Conservation (phyloP, 2,329 filamentous ascomycete genomes). For the Xylariaceae sp. region DNA sequence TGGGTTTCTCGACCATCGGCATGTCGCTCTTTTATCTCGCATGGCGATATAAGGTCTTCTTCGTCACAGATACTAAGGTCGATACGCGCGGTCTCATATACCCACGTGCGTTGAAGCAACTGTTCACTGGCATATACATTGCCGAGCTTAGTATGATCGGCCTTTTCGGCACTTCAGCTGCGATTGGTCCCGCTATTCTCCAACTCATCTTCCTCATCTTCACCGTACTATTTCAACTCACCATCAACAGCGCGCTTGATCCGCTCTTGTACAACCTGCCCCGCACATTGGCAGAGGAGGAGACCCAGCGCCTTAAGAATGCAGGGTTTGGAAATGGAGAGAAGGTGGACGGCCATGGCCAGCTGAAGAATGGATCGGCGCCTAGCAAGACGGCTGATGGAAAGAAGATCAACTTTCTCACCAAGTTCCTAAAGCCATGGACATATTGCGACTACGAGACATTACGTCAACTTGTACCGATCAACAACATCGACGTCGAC, state of each 20-base stretch:
- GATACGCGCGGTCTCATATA: slow-evolving; percentile 89
- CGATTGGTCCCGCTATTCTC: slow-evolving; percentile 67
- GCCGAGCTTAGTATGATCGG: slow-evolving; percentile 81
- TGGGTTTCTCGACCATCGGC: slow-evolving; percentile 77
- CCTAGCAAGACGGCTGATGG: slow-evolving; percentile 23
- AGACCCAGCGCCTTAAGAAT: slow-evolving; percentile 27
- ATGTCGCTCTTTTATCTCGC: slow-evolving; percentile 81
- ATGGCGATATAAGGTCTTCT: slow-evolving; percentile 88
- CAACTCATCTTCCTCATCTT: slow-evolving; percentile 77
- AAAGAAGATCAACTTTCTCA: slow-evolving; percentile 57
- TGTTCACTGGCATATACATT: slow-evolving; percentile 81
- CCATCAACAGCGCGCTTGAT: slow-evolving; percentile 68
- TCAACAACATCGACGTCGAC: slow-evolving; percentile 44
- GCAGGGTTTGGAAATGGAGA: slow-evolving; percentile 11
- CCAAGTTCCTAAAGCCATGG: slow-evolving; percentile 75
- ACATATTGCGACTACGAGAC: slow-evolving; percentile 69
- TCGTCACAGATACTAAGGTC: slow-evolving; percentile 76
- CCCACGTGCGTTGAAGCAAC: slow-evolving; percentile 80
- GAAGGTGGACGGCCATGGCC: slow-evolving; percentile 19
- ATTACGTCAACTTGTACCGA: slow-evolving; percentile 67
- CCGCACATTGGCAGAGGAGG: slow-evolving; percentile 59
- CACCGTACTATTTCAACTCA: slow-evolving; percentile 72
- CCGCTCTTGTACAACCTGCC: slow-evolving; percentile 79
- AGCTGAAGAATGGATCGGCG: slow-evolving; percentile 18
- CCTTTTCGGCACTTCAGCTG: slow-evolving; percentile 69